These are phyloP conservation scores for Boletus speciosus DNA, from an alignment of 768 basidiomycete species.

Conservation along the genomic window DNA sequence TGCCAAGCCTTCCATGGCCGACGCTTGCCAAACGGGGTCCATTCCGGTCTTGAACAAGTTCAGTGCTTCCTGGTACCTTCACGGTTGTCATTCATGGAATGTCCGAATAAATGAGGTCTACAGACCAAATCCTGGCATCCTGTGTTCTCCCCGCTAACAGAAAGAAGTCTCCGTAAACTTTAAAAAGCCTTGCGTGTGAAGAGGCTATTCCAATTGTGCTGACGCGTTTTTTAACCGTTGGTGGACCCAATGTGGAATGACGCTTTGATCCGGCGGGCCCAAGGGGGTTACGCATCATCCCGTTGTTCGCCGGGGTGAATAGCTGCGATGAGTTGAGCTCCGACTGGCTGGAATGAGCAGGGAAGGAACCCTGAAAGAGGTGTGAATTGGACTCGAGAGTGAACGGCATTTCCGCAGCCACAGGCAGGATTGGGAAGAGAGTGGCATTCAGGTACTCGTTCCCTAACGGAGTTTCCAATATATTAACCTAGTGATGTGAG, in stretches of 20 bases:
- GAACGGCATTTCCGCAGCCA: conserved; percentile 56
- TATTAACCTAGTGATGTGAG: conserved; percentile 54
- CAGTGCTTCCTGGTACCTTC: conserved; percentile 84
- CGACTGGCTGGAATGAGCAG: conserved; percentile 53
- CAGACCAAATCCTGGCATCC: conserved; percentile 79
- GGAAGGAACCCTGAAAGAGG: conserved; percentile 42
- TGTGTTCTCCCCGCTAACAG: conserved; percentile 80
- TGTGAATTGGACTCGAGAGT: conserved; percentile 47
- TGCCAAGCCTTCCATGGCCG: conserved; percentile 81
- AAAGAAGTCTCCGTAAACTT: conserved; percentile 86
- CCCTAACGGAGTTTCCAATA: conserved; percentile 77
- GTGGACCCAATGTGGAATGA: conserved; percentile 47
- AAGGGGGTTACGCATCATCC: conserved; percentile 52
- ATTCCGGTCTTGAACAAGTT: conserved; percentile 67
- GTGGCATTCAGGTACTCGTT: conserved; percentile 80
- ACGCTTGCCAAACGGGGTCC: conserved; percentile 88
- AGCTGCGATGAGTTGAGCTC: conserved; percentile 39
- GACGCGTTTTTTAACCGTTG: conserved; percentile 53
- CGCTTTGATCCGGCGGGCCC: conserved; percentile 41
- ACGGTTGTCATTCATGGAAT: conserved; percentile 19
- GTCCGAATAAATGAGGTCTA: conserved; percentile 6
- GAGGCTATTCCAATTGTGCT: conserved; percentile 65
- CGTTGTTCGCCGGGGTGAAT: conserved; percentile 26
- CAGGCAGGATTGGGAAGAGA: conserved; percentile 60
- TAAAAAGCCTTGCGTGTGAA: conserved; percentile 82